Percentiles rank a stretch among this genome's conserved stretches.
Conservation (phyloP, 2,329 filamentous ascomycete species). For the Piedraia hortae region DNA sequence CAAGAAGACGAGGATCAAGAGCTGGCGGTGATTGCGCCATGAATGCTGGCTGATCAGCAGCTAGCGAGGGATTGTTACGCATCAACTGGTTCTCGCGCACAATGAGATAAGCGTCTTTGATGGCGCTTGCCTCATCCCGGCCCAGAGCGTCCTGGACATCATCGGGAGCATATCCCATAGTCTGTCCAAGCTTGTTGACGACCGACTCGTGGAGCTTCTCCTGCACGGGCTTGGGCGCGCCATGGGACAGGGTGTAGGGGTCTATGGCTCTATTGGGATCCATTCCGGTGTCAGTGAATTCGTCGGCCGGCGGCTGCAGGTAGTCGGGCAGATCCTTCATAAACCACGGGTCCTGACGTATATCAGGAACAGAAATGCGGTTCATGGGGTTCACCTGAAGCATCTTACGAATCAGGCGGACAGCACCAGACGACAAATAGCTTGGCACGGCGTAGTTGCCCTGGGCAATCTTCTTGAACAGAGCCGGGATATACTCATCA, state of each 20-base stretch:
- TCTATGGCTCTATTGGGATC: slow-evolving; percentile 80
- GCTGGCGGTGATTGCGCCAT: slow-evolving; percentile 28
- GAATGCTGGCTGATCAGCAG: slow-evolving; percentile 25
- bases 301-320: slow-evolving; percentile 61
- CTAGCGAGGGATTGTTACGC: slow-evolving; percentile 49
- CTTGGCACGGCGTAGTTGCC: slow-evolving; percentile 79
- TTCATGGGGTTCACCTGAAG: slow-evolving; percentile 85
- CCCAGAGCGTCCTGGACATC: slow-evolving; percentile 87
- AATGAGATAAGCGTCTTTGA: slow-evolving; percentile 97
- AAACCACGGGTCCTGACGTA: slow-evolving; percentile 86
- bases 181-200: slow-evolving; percentile 85
- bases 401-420: slow-evolving; percentile 69
- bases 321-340: slow-evolving; percentile 63
- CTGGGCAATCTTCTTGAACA: slow-evolving; percentile 93
- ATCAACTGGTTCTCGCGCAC: slow-evolving; percentile 94
- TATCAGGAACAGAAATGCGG: slow-evolving; percentile 79
- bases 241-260: slow-evolving; percentile 51
- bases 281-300: slow-evolving; percentile 81
- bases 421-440: slow-evolving; percentile 69
- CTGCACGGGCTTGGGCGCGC: slow-evolving; percentile 50
- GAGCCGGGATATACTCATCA: slow-evolving; percentile 87
- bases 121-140: slow-evolving; percentile 79
- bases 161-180: slow-evolving; percentile 86
- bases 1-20: slow-evolving; percentile 15
- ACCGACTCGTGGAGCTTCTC: slow-evolving; percentile 80